Percentiles rank a stretch among this genome's conserved stretches.
phyloP scores from a whole-genome alignment of 2,329 filamentous ascomycete species.

The Penicillium sclerotigenum region DNA sequence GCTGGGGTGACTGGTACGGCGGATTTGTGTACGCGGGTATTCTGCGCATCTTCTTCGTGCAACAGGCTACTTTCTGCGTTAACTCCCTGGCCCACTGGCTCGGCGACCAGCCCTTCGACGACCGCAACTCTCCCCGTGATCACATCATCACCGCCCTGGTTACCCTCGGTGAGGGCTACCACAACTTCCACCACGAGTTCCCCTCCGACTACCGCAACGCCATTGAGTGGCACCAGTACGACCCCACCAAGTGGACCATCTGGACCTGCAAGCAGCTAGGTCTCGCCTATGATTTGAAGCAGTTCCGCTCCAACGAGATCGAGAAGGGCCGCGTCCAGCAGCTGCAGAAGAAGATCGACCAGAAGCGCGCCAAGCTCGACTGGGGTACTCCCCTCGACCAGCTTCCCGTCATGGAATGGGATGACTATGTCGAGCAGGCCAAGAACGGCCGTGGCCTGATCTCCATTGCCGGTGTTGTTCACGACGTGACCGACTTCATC shows the following conservation, averaged over 20 bases:
- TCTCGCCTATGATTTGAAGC: conserved; percentile 81
- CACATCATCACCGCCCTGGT: conserved; percentile 82
- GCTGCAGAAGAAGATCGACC: conserved; percentile 87
- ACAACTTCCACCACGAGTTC: conserved; percentile 96
- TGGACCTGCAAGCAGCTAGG: conserved; percentile 80
- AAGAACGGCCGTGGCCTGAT: conserved; percentile 75
- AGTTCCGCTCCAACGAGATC: conserved; percentile 88
- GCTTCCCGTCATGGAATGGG: conserved; percentile 81
- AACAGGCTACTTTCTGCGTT: conserved; percentile 91
- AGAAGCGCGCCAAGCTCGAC: conserved; percentile 76
- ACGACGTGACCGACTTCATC: conserved; percentile 81
- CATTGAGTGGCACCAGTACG: conserved; percentile 87
- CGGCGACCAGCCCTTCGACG: conserved; percentile 87
- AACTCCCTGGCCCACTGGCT: conserved; percentile 90
- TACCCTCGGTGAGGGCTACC: conserved; percentile 84
- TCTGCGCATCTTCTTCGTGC: conserved; percentile 82
- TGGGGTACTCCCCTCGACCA: conserved; percentile 84
- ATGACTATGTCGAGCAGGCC: conserved; percentile 74
- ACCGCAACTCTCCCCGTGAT: conserved; percentile 86
- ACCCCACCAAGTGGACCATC: conserved; percentile 88
- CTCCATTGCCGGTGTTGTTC: conserved; percentile 78
- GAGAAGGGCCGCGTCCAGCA: conserved; percentile 89
- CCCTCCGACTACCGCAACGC: conserved; percentile 91
- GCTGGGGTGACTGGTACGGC: conserved; percentile 77
- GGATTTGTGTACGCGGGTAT: conserved; percentile 84